Evolutionary conservation across 768 basidiomycete species (phyloP), one percentile per base, ranked within the genome.

Genomic region (Kondoa subrosea): DNA sequence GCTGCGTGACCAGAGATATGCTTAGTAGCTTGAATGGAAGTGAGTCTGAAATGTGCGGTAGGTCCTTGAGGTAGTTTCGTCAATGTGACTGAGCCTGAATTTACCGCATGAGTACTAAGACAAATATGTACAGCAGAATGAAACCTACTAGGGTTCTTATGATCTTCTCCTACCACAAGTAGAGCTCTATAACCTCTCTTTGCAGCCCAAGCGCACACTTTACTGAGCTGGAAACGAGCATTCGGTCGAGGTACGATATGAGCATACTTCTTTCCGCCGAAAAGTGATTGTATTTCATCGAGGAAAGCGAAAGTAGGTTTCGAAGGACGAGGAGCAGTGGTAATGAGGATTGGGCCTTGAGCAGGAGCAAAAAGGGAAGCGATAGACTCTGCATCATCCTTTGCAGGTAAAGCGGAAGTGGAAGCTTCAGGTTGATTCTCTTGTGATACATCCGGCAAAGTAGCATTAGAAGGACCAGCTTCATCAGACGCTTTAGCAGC

Each of bases 191-290:
- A 99, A 1, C 87, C 87, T 73, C 95, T 80, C 56, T 85, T 86
- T 15, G 87, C 86, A 26, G 91, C 91, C 95, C 95, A 99, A 1
- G 87, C 84, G 32, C 92, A 75, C 90, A 93, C 95, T 70, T 92
- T 89, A 73, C 90, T 90, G 76, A 99, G 91, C 33, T 88, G 86
- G 71, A 91, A 93, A 0, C 91, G 93, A 21, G 82, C 78, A 74
- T 87, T 88, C 78, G 88, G 93, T 1, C 89, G 88, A 2, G 91
- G 89, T 0, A 85, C 76, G 21, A 78, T 81, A 1, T 74, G 72
- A 0, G 87, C 85, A 73, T 87, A 85, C 25, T 57, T 72, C 68
- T 64, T 72, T 57, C 83, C 74, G 56, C 72, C 82, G 26, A 82
- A 77, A 25, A 70, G 68, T 66, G 76, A 68, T 67, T 65, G 75